Percentiles rank a stretch among this genome's conserved stretches.
Evolutionary conservation across 305 asterid genomes (phyloP).

Genomic region (Solanum chacoense): DNA sequence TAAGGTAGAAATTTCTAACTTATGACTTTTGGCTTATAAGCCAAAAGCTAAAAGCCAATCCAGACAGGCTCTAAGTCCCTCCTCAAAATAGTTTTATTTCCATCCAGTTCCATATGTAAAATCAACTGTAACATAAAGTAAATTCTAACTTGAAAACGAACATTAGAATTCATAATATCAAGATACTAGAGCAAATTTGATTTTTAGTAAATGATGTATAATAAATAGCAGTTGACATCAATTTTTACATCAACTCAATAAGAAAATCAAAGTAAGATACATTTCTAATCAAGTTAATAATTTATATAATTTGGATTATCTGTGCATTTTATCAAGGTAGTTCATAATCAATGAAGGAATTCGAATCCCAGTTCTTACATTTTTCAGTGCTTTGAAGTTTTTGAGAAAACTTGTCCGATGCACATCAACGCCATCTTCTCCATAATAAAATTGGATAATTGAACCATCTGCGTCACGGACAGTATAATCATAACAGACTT

Average conservation of each 20-base stretch:
- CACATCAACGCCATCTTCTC: slow-evolving; percentile 96
- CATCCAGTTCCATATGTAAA: background rate
- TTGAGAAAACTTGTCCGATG: slow-evolving; percentile 83
- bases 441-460: slow-evolving; percentile 78
- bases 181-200: background rate
- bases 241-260: background rate
- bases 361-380: slow-evolving; percentile 29
- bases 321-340: background rate
- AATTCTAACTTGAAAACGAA: background rate
- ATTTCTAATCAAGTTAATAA: background rate
- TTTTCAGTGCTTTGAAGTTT: slow-evolving; percentile 70
- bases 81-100: background rate
- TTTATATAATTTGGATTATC: background rate
- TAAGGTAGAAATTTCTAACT: background rate
- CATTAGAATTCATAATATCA: background rate
- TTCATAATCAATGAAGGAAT: background rate
- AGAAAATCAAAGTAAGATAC: background rate
- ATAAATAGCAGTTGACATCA: background rate
- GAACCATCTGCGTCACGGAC: slow-evolving; percentile 99
- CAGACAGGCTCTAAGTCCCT: background rate
- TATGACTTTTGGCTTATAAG: background rate
- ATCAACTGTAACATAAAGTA: background rate
- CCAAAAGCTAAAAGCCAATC: background rate
- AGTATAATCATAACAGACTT: slow-evolving; percentile 83
- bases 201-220: background rate